Conservation (phyloP, 106 monocot species). For the Acorus calamus region DNA sequence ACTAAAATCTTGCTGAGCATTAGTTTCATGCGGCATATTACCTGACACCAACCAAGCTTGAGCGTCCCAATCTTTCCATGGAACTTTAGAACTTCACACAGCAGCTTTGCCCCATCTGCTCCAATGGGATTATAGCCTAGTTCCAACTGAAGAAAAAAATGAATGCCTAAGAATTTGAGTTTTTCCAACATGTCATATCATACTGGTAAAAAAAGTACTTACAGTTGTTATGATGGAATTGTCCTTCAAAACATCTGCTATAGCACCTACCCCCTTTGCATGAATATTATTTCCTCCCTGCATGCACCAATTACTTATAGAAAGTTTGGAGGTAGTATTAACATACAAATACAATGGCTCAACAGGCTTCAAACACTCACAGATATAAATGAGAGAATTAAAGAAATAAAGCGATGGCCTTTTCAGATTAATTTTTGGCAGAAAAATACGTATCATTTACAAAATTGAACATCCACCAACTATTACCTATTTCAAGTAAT, state of each 20-base stretch:
- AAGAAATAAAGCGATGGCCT: no score
- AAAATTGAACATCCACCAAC: no score
- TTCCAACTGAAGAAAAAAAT: constrained; percentile 54
- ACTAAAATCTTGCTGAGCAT: not conserved
- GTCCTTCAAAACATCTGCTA: constrained; percentile 79
- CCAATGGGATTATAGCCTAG: constrained; percentile 98
- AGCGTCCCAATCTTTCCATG: constrained; percentile 89
- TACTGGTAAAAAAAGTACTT: constrained; percentile 12
- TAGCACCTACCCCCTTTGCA: constrained; percentile 58
- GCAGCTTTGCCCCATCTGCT: constrained; percentile 68
- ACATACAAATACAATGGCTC: not conserved
- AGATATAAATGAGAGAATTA: no score
- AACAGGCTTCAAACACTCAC: no score
- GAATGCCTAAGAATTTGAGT: not conserved
- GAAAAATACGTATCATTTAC: no score
- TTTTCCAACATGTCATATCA: no score
- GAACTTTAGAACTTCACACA: constrained; percentile 89
- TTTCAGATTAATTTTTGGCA: no score
- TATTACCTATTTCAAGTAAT: no score
- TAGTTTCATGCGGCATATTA: constrained; percentile 10
- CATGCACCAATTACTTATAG: constrained; percentile 12
- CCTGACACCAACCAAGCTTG: constrained; percentile 99
- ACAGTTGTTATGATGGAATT: constrained; percentile 87
- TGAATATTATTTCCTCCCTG: constrained; percentile 98
- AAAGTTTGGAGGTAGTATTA: constrained; percentile 1